phyloP scores from a whole-genome alignment of 208 protist species.

The Angomonas deanei region DNA sequence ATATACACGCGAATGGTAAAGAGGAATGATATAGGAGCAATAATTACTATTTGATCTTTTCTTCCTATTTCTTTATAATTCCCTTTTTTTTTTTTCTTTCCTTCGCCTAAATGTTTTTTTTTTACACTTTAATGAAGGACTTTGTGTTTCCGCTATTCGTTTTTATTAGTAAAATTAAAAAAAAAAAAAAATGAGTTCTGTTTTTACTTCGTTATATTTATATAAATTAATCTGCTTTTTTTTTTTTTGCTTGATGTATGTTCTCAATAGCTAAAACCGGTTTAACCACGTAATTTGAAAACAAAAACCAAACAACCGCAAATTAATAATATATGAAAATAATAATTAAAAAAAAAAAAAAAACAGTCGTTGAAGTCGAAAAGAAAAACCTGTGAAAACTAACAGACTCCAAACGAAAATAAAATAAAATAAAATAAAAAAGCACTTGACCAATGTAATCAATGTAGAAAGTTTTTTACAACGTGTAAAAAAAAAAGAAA shows the following conservation, averaged over 20 bases:
- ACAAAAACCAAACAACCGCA: not conserved
- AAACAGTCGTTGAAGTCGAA: not conserved
- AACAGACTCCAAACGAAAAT: slow-evolving; percentile 4
- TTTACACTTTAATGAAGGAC: not conserved
- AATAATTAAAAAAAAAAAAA: not conserved
- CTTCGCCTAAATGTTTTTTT: not conserved
- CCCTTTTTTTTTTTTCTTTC: not conserved
- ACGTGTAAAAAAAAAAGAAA: too few relatives aligned
- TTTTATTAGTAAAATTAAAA: not conserved
- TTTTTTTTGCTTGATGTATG: not conserved
- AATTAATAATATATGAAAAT: slow-evolving; percentile 1
- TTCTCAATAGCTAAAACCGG: not conserved
- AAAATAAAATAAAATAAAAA: slow-evolving; percentile 5
- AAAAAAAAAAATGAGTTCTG: not conserved
- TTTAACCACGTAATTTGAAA: slow-evolving; percentile 1
- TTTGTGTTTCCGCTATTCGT: not conserved
- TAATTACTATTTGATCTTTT: not conserved
- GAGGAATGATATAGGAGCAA: too few relatives aligned
- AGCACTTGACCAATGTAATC: slow-evolving; percentile 1
- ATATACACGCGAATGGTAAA: too few relatives aligned
- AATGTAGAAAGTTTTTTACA: too few relatives aligned
- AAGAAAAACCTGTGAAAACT: not conserved
- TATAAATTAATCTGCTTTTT: not conserved
- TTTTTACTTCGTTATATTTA: slow-evolving; percentile 2
- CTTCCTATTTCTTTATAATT: not conserved